A percentile compares a stretch with the other conserved stretches of the same genome.
Evolutionary conservation across 352 stramenopile species (phyloP).

Genomic region (Pythium diclinum): DNA sequence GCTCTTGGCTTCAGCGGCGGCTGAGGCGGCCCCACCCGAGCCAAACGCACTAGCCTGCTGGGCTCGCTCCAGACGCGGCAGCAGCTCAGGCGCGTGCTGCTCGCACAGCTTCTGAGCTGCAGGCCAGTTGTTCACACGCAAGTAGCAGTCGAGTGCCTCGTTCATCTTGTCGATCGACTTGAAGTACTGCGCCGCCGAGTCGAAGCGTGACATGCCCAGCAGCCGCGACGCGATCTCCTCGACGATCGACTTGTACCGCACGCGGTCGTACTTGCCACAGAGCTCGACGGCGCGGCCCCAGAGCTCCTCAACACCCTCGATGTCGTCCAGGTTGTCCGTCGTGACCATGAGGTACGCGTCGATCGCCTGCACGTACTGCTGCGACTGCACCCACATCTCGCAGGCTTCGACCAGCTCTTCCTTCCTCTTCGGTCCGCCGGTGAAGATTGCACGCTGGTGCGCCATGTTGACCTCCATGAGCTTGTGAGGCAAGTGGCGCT

Average conservation of each 20-base stretch:
- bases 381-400: slow-evolving; percentile 83
- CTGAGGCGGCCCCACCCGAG: slow-evolving; percentile 19
- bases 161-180: slow-evolving; percentile 90
- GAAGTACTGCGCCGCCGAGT: slow-evolving; percentile 87
- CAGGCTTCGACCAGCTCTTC: slow-evolving; percentile 83
- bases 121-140: slow-evolving; percentile 74
- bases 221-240: slow-evolving; percentile 86
- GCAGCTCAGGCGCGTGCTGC: slow-evolving; percentile 72
- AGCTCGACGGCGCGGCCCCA: slow-evolving; percentile 90
- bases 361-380: slow-evolving; percentile 90
- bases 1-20: slow-evolving; percentile 47
- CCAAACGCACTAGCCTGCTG: slow-evolving; percentile 82
- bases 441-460: slow-evolving; percentile 79
- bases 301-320: slow-evolving; percentile 81
- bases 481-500: slow-evolving; percentile 91
- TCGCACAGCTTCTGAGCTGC: slow-evolving; percentile 77
- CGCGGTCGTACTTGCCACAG: slow-evolving; percentile 81
- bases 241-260: slow-evolving; percentile 87
- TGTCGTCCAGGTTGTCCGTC: slow-evolving; percentile 60
- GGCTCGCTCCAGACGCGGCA: slow-evolving; percentile 75
- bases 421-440: slow-evolving; percentile 67
- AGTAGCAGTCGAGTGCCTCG: slow-evolving; percentile 88
- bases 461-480: slow-evolving; percentile 89
- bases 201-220: slow-evolving; percentile 78
- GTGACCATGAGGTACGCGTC: slow-evolving; percentile 89